Evolutionary conservation across 768 basidiomycete genomes (phyloP).

Genomic region (Boletus rex-veris): DNA sequence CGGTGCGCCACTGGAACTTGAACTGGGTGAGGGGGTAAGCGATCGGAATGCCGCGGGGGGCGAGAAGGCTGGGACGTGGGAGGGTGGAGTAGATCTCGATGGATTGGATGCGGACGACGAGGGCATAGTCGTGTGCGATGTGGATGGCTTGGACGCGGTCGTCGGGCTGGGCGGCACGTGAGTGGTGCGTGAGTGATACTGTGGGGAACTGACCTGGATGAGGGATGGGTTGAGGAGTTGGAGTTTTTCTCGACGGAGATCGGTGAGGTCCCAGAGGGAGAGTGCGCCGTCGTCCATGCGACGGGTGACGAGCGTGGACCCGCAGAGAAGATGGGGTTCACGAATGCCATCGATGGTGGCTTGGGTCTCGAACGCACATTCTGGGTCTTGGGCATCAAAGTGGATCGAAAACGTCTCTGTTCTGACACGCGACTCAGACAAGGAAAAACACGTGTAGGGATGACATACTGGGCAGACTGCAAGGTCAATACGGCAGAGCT

Average conservation of each 20-base stretch:
- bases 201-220: constrained; percentile 26
- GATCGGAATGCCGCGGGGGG: constrained; percentile 14
- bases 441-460: neutral
- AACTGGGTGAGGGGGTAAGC: constrained; percentile 45
- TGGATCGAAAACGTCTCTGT: constrained; percentile 43
- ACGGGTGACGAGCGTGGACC: constrained; percentile 38
- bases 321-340: constrained; percentile 36
- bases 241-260: constrained; percentile 26
- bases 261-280: constrained; percentile 36
- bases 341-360: constrained; percentile 32
- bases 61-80: constrained; percentile 20
- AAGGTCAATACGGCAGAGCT: constrained; percentile 40
- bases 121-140: constrained; percentile 40
- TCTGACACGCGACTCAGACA: constrained; percentile 22
- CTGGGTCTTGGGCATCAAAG: constrained; percentile 34
- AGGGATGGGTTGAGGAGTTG: constrained; percentile 37
- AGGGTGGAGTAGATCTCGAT: constrained; percentile 43
- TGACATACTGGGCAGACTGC: constrained; percentile 39
- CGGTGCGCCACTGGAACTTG: constrained; percentile 56
- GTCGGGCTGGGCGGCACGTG: constrained; percentile 27
- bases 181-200: neutral
- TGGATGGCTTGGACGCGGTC: constrained; percentile 41
- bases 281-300: constrained; percentile 28
- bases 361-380: constrained; percentile 35
- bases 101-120: constrained; percentile 42